phyloP scores from a whole-genome alignment of 2,329 filamentous ascomycete species.

The Teratosphaeria zuluensis region DNA sequence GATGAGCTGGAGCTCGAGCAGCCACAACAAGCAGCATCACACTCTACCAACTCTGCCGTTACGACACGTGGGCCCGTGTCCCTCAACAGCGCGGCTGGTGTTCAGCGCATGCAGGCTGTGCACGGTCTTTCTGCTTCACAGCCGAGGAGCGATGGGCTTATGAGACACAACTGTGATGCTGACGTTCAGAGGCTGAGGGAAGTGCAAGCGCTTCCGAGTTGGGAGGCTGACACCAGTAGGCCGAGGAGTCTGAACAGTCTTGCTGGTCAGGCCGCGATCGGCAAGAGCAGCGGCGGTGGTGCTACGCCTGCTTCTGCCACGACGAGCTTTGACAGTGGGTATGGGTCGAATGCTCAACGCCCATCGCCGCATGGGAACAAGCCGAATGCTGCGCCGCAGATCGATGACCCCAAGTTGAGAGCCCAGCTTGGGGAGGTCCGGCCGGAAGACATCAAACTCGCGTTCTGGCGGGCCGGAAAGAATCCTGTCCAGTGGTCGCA shows the following conservation, averaged over 20 bases:
- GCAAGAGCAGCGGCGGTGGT: neutral
- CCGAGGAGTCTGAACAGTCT: neutral
- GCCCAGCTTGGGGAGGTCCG: no score
- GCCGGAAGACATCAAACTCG: no score
- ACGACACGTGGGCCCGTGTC: constrained; percentile 2
- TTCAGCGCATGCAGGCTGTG: neutral
- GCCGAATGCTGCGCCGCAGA: no score
- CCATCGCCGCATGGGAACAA: no score
- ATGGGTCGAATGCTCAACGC: neutral
- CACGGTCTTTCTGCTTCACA: neutral
- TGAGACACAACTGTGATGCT: neutral
- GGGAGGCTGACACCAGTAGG: neutral
- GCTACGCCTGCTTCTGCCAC: neutral
- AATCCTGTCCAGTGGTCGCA: no score
- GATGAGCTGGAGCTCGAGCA: constrained; percentile 1
- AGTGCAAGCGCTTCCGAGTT: neutral
- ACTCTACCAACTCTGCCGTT: neutral
- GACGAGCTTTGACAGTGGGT: neutral
- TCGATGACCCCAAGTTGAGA: no score
- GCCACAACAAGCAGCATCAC: neutral
- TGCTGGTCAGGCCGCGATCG: neutral
- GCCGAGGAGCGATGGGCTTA: neutral
- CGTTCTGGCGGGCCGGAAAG: no score
- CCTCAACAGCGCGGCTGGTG: constrained; percentile 6
- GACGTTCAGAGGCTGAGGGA: neutral